These are phyloP conservation scores for Pseudocercospora musae DNA, from an alignment of 2,329 filamentous ascomycete species.

Conservation along the genomic window DNA sequence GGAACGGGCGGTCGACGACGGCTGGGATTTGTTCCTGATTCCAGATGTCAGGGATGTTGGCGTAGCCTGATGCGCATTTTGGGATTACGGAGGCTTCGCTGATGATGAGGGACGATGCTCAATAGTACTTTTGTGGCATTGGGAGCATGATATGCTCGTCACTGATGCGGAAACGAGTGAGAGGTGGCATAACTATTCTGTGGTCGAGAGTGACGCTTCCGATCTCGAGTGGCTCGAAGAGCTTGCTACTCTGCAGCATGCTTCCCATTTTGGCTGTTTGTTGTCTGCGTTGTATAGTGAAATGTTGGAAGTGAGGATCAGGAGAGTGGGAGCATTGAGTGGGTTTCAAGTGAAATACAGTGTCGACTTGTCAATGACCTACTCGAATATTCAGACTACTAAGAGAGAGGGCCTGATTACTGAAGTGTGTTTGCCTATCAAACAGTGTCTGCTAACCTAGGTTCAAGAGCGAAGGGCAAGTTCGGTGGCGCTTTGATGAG, in stretches of 20 bases:
- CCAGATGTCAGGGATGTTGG: constrained; percentile 33
- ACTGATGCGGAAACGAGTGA: constrained; percentile 42
- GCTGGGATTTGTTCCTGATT: constrained; percentile 41
- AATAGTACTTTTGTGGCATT: constrained; percentile 36
- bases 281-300: background rate
- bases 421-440: background rate
- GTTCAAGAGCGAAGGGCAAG: constrained; percentile 11
- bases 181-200: constrained; percentile 54
- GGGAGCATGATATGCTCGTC: constrained; percentile 37
- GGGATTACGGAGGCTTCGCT: constrained; percentile 36
- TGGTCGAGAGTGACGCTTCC: constrained; percentile 43
- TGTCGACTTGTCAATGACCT: background rate
- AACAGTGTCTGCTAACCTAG: background rate
- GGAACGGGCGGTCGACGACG: constrained; percentile 51
- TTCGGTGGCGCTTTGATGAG: background rate
- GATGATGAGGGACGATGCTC: constrained; percentile 32
- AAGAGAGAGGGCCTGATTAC: background rate
- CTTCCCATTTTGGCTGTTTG: constrained; percentile 10
- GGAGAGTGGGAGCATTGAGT: background rate
- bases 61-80: constrained; percentile 22
- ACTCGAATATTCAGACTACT: background rate
- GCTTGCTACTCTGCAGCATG: constrained; percentile 17
- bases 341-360: background rate
- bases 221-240: constrained; percentile 43
- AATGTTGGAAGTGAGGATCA: background rate